Evolutionary conservation across 768 basidiomycete genomes (phyloP).

Genomic region (Xanthoconium stramineum): DNA sequence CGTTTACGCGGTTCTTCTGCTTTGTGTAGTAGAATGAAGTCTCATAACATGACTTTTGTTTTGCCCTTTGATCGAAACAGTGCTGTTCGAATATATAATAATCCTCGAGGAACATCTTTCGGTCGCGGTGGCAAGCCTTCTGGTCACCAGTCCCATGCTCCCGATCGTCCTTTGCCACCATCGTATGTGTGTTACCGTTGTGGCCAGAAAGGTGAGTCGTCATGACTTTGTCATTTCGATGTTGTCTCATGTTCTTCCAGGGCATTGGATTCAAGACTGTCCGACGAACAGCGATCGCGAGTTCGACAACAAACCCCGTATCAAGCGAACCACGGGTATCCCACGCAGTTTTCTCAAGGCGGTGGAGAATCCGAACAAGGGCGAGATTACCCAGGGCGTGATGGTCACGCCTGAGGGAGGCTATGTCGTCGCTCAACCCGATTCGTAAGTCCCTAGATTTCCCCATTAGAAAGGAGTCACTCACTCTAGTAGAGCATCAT

Average conservation of each 20-base stretch:
- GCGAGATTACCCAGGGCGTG: conserved; percentile 75
- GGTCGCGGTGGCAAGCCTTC: conserved; percentile 55
- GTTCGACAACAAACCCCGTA: conserved; percentile 89
- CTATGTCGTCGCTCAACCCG: conserved; percentile 95
- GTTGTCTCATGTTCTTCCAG: conserved; percentile 38
- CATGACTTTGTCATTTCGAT: neutral
- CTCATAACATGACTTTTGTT: conserved; percentile 67
- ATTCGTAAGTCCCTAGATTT: conserved; percentile 61
- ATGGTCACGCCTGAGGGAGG: conserved; percentile 99
- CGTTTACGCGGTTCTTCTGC: conserved; percentile 53
- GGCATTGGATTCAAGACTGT: conserved; percentile 99
- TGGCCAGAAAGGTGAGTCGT: conserved; percentile 83
- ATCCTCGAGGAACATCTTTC: conserved; percentile 63
- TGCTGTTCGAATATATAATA: conserved; percentile 64
- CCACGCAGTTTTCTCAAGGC: conserved; percentile 96
- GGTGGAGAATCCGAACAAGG: conserved; percentile 80
- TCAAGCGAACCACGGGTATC: conserved; percentile 98
- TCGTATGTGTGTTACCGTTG: conserved; percentile 99
- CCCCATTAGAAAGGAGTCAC: neutral
- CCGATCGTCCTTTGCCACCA: conserved; percentile 80
- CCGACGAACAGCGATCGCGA: conserved; percentile 96
- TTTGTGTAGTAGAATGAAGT: conserved; percentile 61
- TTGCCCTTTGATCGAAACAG: conserved; percentile 42
- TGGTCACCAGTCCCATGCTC: conserved; percentile 45
- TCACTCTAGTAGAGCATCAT: conserved; percentile 63